Evolutionary conservation across 2,329 filamentous ascomycete genomes (phyloP).

Genomic region (Colletotrichum sp.): DNA sequence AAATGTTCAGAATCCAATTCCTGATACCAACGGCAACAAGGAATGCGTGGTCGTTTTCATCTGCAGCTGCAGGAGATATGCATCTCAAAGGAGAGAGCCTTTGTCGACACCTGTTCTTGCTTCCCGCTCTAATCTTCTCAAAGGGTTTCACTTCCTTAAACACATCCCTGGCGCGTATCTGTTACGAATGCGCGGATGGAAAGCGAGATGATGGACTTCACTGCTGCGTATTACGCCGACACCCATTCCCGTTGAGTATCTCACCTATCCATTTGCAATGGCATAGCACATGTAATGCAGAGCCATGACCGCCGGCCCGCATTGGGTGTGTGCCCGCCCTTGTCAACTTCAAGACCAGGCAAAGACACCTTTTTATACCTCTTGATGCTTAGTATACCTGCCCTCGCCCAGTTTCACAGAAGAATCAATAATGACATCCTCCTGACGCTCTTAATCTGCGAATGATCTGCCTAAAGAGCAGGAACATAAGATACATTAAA

Average conservation of each 20-base stretch:
- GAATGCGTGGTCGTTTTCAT: no score
- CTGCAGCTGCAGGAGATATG: no score
- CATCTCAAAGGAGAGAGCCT: neutral
- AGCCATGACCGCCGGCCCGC: neutral
- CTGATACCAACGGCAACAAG: neutral
- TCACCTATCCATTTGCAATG: neutral
- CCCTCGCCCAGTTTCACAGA: neutral
- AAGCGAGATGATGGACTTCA: neutral
- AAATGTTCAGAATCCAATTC: neutral
- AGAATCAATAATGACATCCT: neutral
- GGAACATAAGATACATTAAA: neutral
- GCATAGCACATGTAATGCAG: neutral
- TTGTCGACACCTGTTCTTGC: neutral
- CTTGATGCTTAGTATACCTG: no score
- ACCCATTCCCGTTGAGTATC: neutral
- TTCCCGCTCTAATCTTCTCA: neutral
- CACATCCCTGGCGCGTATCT: neutral
- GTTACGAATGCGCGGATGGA: neutral
- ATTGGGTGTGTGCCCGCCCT: neutral
- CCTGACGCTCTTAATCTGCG: fast-evolving
- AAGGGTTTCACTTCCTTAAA: fast-evolving
- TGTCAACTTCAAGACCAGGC: neutral
- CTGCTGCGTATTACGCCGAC: neutral
- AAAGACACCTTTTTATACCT: neutral
- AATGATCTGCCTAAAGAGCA: neutral